Conservation (phyloP, 2,329 filamentous ascomycete genomes). For the Neophaeococcomyces aloes region DNA sequence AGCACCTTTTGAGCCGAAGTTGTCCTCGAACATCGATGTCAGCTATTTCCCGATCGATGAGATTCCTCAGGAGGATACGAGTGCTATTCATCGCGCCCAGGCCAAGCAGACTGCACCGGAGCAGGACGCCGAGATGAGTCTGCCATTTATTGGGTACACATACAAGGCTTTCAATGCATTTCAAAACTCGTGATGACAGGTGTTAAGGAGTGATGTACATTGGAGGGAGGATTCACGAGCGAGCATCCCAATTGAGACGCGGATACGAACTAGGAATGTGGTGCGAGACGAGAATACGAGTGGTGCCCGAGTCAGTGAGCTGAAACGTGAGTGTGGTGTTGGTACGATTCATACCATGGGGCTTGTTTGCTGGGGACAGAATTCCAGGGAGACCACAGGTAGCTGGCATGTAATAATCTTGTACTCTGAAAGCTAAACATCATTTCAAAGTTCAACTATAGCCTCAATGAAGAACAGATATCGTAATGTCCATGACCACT, state of each 20-base stretch:
- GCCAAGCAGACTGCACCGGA: slow-evolving; percentile 62
- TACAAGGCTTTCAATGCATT: slow-evolving; percentile 90
- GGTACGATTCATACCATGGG: not conserved
- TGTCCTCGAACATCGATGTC: slow-evolving; percentile 88
- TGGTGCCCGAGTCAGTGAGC: not conserved
- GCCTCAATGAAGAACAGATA: not conserved
- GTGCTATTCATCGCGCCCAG: slow-evolving; percentile 73
- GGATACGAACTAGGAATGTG: too few species aligned
- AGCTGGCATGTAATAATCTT: too few species aligned
- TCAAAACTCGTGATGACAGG: slow-evolving; percentile 25
- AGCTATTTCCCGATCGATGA: slow-evolving; percentile 99
- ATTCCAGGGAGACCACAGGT: too few species aligned
- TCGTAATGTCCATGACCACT: too few species aligned
- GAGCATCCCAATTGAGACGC: too few species aligned
- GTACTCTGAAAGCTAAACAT: too few species aligned
- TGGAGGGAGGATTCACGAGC: too few species aligned
- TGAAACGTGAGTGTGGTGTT: slow-evolving; percentile 13
- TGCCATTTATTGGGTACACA: slow-evolving; percentile 93
- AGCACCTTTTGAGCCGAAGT: slow-evolving; percentile 87
- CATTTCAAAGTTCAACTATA: too few species aligned
- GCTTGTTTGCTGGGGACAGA: too few species aligned
- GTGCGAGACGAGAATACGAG: too few species aligned
- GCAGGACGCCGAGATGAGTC: slow-evolving; percentile 83
- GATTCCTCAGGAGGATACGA: slow-evolving; percentile 92
- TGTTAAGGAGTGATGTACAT: not conserved